Base-by-base conservation (phyloP, 106 monocot species). In the Allium fistulosum region DNA sequence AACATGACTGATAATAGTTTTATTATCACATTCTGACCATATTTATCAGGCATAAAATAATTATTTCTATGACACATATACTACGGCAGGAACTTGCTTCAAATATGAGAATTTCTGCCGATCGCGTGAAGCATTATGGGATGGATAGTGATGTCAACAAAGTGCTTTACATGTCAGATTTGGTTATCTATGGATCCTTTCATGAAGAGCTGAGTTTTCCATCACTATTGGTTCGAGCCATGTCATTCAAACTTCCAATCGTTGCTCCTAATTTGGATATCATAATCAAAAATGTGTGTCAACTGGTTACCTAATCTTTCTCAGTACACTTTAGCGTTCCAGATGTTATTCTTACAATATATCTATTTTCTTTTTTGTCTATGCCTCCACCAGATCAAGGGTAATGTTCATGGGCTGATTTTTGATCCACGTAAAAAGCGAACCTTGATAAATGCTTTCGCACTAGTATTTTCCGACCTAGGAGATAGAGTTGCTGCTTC, bases 171-270 rank as follows among this genome's bases (percentile, higher is more conserved):
- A 84, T 89, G 69, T 75, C 87, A 57, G 84, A 97, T 69, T 71
- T 90, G 64, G 84, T 87, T 69, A 80, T 97, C 11, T 84, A 97
- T 75, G 80, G 80, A 6, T 89, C 92, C 66, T 89, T 83, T 61
- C 78, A 77, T 73, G 84, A 87, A 50, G 92, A 92, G 59, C 92
- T 83, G 74, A 80, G 61, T 70, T 92, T 97, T 79, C 92, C 97
- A 72, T 75, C 92, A 51, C 48, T 97, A 61, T 71, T 97, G 69
- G 18, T 85, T 56, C 86, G 84, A 51, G 84, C 97, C 53, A 97
- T 97, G 97, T 82, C 86, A 58, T 92, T 90, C 56, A 84, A 74
- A 64, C 71, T 86, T 66, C 92, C 87, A 14, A 73, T 92, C 45
- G 69, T 92, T 72, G 97, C 63, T 69, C 97, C 97, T 55, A 81